Conservation (phyloP, 2,329 filamentous ascomycete genomes). For the Cadophora sp. region DNA sequence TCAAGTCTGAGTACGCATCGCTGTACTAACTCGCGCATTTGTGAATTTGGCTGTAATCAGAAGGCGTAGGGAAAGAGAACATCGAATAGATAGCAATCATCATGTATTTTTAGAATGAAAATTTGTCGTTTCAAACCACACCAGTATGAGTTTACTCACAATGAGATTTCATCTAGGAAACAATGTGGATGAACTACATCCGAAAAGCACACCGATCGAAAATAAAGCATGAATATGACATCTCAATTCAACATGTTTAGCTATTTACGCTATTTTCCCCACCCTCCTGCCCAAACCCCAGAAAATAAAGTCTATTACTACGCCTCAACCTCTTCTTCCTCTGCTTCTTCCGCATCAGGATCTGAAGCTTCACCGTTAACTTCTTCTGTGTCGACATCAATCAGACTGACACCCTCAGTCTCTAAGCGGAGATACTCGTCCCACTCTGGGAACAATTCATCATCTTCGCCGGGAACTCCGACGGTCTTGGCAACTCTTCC, state of each 20-base stretch:
- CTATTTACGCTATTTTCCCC: slow-evolving; percentile 15
- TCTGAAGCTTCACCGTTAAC: slow-evolving; percentile 25
- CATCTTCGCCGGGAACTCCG: slow-evolving; percentile 80
- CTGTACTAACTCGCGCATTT: slow-evolving; percentile 32
- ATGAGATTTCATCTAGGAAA: no score
- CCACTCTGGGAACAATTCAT: slow-evolving; percentile 96
- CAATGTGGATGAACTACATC: neutral
- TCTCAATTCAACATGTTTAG: slow-evolving; percentile 12
- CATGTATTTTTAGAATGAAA: no score
- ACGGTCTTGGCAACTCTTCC: slow-evolving; percentile 83
- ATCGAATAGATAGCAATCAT: neutral
- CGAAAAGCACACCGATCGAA: neutral
- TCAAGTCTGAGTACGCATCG: slow-evolving; percentile 52
- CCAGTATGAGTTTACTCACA: no score
- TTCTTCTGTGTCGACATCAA: slow-evolving; percentile 40
- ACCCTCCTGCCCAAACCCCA: neutral
- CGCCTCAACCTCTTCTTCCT: slow-evolving; percentile 44
- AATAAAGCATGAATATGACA: neutral
- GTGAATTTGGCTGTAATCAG: no score
- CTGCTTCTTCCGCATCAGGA: slow-evolving; percentile 9
- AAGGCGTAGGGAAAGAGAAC: neutral
- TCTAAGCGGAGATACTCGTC: slow-evolving; percentile 87
- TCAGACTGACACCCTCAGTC: slow-evolving; percentile 61
- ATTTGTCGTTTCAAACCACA: no score
- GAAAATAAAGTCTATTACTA: slow-evolving; percentile 15